Conservation (phyloP, 768 basidiomycete species). For the Obba rivulosa region DNA sequence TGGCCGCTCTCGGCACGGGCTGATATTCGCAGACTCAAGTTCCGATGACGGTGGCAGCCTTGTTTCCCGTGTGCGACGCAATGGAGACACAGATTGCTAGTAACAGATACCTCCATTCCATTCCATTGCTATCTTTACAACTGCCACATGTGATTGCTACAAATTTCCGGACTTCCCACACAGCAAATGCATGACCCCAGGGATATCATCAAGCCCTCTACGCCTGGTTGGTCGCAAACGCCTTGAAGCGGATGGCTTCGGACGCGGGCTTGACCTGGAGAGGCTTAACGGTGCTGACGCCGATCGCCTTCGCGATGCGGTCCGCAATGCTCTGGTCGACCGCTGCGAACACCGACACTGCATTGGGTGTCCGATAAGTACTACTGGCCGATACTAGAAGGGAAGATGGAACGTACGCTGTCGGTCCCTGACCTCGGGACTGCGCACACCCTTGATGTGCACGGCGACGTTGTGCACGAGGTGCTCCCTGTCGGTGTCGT, state of each 20-base stretch:
- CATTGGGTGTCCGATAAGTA: not conserved
- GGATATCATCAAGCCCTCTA: too few species aligned
- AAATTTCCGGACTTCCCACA: too few species aligned
- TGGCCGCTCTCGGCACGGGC: too few species aligned
- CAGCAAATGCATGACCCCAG: too few species aligned
- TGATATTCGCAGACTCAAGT: too few species aligned
- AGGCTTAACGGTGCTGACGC: conserved; percentile 49
- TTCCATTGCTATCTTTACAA: too few species aligned
- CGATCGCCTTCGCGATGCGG: conserved; percentile 73
- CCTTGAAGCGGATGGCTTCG: conserved; percentile 49
- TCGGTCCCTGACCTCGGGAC: conserved; percentile 48
- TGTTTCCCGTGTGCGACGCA: too few species aligned
- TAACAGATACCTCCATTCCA: too few species aligned
- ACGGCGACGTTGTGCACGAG: conserved; percentile 64
- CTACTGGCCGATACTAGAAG: not conserved
- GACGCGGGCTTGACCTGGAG: conserved; percentile 55
- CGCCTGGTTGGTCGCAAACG: not conserved
- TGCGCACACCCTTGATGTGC: conserved; percentile 61
- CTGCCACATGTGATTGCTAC: too few species aligned
- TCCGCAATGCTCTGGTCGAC: conserved; percentile 73
- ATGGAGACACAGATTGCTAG: too few species aligned
- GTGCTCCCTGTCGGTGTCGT: conserved; percentile 51
- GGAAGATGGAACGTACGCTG: conserved; percentile 48
- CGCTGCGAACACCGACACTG: conserved; percentile 75
- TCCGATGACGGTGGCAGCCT: too few species aligned